Evolutionary conservation across 345 rosid species (phyloP), one percentile per base, ranked within the genome.

Genomic region (Brassica rapa): DNA sequence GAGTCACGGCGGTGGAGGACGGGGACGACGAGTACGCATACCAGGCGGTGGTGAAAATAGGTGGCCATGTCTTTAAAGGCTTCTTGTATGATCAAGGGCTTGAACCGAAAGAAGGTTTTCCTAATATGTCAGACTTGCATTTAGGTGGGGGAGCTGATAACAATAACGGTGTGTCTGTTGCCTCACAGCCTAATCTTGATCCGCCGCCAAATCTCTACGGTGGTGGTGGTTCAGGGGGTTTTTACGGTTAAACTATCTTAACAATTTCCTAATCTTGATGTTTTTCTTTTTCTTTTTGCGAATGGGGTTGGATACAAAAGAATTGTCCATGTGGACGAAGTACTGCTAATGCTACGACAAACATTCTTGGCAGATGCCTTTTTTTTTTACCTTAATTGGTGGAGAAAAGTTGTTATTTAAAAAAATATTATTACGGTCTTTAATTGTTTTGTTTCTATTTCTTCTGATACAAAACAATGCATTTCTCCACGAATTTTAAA

Each of bases 51-150:
- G 98, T 90, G n/a, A 93, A 89, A 80, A 95, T 95, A 39, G 91
- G 93, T 5, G 97, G 99, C n/a, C 99, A 84, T 77, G 89, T 95
- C 15, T 95, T 91, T 71, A 93, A 90, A 87, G 99, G 99, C 71
- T 83, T 95, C 81, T 81, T 95, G 29, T 93, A 93, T 23, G 97
- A 93, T 77, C 96, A 89, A 85, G 98, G 99, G 59, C 83, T 79
- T 68, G 94, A 89, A 79, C 70, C 84, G 8, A 84, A 89, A 77
- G 96, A 95, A 19, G 87, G 87, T 60, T 88, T 89, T 49, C 97
- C 98, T 11, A 88, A 89, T 59, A 67, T 95, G 53, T 93, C 99
- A 3, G 97, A 91, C 60, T 84, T 95, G 84, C 92, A 95, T 86
- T 81, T 95, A 82, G 98, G 97, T 15, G 93, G 89, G 75, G 85